Base-by-base conservation (phyloP, 257 asterid species). In the Nicotiana obtusifolia region DNA sequence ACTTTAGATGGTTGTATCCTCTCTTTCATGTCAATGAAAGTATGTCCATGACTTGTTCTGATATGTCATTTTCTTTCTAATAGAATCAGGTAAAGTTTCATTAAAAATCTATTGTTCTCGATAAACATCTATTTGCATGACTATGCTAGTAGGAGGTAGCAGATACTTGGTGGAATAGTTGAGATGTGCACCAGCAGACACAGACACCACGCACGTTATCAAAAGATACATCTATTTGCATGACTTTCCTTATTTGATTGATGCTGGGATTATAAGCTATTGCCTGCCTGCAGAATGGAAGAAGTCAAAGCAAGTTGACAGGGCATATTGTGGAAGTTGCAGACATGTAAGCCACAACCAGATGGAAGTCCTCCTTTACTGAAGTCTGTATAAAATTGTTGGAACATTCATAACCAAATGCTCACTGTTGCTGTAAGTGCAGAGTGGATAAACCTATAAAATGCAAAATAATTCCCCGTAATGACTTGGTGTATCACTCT, bases 331-430 rank as follows among this genome's bases (percentile, higher is more conserved):
- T 82, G 61, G 66, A 80, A 19, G 76, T 64, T 82, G 85, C 37
- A 77, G 82, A 86, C 91, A 87, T 85, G 92, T 86, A 87, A 52
- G 79, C 83, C 89, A 86, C 88, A 35, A 88, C 44, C 80, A 24
- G 31, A 68, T 17, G 77, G 10, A 16, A 41, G 64, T 61, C 59
- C 49, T 41, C 49, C 13, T 41, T 52, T 77, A 49, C 56, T 81
- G 26, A 59, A 59, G 33, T 65, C 13, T 57, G 79, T 60, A 79
- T 73, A 57, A 41, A 75, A 52, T 73, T 35, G 79, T 73, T 73
- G 79, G 49, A 13, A 73, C 22, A 14, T 24, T 47, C 79, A 24
- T 7, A 1, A 24, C 79, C 47, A 5, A 41, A 16, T 73, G 61
- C 61, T 22, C 22, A 14, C 3, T 7, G 15, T 41, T 73, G 24